Conservation (phyloP, 2,329 filamentous ascomycete species). For the Stylonectria norvegica region DNA sequence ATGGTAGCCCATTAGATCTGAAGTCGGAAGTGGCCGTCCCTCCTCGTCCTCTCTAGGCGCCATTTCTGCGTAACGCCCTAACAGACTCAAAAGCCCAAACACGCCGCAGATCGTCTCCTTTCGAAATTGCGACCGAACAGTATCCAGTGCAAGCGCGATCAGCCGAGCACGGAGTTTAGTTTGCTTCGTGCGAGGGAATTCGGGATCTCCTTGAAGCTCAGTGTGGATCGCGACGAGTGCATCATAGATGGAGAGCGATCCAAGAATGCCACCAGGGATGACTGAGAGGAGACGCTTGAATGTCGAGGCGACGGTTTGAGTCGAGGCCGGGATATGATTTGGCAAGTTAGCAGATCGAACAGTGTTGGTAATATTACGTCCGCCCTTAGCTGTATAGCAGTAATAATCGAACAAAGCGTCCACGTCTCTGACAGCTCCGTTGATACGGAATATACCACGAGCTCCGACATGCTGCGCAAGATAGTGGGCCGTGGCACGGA, state of each 20-base stretch:
- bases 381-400: slow-evolving; percentile 45
- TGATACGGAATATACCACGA: slow-evolving; percentile 60
- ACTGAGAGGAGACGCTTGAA: slow-evolving; percentile 64
- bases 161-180: slow-evolving; percentile 59
- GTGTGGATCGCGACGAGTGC: slow-evolving; percentile 59
- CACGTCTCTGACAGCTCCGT: slow-evolving; percentile 56
- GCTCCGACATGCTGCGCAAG: slow-evolving; percentile 55
- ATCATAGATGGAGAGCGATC: slow-evolving; percentile 59
- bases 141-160: slow-evolving; percentile 60
- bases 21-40: slow-evolving; percentile 50
- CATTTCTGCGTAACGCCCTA: slow-evolving; percentile 56
- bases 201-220: slow-evolving; percentile 50
- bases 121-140: slow-evolving; percentile 56
- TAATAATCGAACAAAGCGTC: slow-evolving; percentile 63
- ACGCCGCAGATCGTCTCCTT: slow-evolving; percentile 64
- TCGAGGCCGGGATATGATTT: slow-evolving; percentile 53
- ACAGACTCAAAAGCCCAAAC: slow-evolving; percentile 60
- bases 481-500: slow-evolving; percentile 64
- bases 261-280: slow-evolving; percentile 63
- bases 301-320: slow-evolving; percentile 64
- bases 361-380: slow-evolving; percentile 52
- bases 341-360: slow-evolving; percentile 59
- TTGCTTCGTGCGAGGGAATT: slow-evolving; percentile 51
- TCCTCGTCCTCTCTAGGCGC: slow-evolving; percentile 49
- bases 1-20: slow-evolving; percentile 61